phyloP scores from a whole-genome alignment of 345 rosid species.

The Crucihimalaya himalaica region DNA sequence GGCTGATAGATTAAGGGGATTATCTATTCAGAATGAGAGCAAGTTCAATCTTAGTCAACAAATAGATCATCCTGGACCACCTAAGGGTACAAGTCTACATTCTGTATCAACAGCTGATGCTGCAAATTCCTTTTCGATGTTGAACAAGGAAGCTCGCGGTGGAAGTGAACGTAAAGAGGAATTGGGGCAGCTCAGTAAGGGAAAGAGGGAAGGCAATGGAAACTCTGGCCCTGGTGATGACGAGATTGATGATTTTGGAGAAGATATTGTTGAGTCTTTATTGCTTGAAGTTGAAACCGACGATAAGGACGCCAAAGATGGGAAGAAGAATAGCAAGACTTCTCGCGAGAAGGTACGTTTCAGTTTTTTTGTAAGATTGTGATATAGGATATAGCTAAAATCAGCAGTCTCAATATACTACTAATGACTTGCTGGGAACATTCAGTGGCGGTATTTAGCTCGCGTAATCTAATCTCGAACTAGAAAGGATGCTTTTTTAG shows the following conservation, averaged over 20 bases:
- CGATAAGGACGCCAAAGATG: constrained; percentile 50
- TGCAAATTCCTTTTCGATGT: constrained; percentile 47
- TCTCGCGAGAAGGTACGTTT: constrained; percentile 51
- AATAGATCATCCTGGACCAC: constrained; percentile 68
- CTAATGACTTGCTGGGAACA: not conserved
- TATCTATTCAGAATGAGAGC: constrained; percentile 32
- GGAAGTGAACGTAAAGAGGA: constrained; percentile 35
- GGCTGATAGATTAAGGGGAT: constrained; percentile 42
- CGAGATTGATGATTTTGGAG: constrained; percentile 52
- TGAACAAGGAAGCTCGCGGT: constrained; percentile 39
- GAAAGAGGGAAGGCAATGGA: constrained; percentile 27
- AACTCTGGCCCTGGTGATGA: constrained; percentile 28
- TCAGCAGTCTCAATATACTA: not conserved
- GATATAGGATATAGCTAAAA: not conserved
- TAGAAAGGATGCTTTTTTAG: constrained; percentile 13
- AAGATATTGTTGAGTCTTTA: constrained; percentile 55
- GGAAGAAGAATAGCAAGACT: constrained; percentile 32
- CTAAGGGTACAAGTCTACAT: constrained; percentile 53
- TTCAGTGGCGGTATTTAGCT: not conserved
- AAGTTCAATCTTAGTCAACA: constrained; percentile 51
- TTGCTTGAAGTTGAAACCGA: constrained; percentile 59
- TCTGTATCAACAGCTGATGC: constrained; percentile 55
- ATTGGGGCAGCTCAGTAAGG: constrained; percentile 22
- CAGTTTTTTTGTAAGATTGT: not conserved
- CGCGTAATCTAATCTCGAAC: not conserved